Conservation (phyloP, 106 monocot species). For the Ottelia alismoides region DNA sequence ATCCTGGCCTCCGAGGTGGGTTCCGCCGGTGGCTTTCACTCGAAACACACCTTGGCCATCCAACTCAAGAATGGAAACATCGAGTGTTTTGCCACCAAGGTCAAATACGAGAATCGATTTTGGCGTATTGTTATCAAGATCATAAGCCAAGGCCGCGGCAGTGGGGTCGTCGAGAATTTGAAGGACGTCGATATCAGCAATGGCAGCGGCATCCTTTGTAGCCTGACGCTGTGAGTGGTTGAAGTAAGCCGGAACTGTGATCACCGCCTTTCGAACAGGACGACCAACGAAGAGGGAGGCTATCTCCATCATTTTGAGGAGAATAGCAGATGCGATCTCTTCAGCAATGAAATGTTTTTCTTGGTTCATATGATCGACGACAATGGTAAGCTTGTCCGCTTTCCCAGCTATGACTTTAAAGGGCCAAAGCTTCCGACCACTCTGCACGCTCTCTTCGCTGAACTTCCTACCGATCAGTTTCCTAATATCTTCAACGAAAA, state of each 20-base stretch:
- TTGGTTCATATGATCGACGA: constrained; percentile 8
- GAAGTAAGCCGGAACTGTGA: constrained; percentile 23
- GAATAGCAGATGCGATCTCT: constrained; percentile 21
- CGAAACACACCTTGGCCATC: constrained; percentile 1
- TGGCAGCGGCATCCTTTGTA: constrained; percentile 18
- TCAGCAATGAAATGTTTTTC: constrained; percentile 8
- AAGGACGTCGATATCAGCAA: constrained; percentile 19
- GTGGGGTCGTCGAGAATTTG: constrained; percentile 59
- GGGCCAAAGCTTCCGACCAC: constrained; percentile 13
- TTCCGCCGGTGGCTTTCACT: constrained; percentile 15
- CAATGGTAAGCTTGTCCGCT: constrained; percentile 11
- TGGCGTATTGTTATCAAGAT: constrained; percentile 6
- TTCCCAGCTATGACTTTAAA: constrained; percentile 14
- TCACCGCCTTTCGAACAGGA: constrained; percentile 8
- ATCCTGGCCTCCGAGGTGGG: constrained; percentile 20
- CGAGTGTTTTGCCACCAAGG: constrained; percentile 67
- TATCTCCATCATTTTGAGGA: constrained; percentile 10
- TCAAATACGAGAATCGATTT: constrained; percentile 18
- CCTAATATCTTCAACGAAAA: constrained; percentile 14
- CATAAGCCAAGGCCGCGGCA: constrained; percentile 20
- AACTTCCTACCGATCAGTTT: constrained; percentile 17
- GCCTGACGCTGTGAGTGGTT: constrained; percentile 22
- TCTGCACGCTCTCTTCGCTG: constrained; percentile 1
- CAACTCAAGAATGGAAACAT: constrained; percentile 15
- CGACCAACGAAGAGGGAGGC: constrained; percentile 6